These are phyloP conservation scores for Apiotrichum gracile DNA, from an alignment of 1,284 basidiomycete genomes.

Conservation along the genomic window DNA sequence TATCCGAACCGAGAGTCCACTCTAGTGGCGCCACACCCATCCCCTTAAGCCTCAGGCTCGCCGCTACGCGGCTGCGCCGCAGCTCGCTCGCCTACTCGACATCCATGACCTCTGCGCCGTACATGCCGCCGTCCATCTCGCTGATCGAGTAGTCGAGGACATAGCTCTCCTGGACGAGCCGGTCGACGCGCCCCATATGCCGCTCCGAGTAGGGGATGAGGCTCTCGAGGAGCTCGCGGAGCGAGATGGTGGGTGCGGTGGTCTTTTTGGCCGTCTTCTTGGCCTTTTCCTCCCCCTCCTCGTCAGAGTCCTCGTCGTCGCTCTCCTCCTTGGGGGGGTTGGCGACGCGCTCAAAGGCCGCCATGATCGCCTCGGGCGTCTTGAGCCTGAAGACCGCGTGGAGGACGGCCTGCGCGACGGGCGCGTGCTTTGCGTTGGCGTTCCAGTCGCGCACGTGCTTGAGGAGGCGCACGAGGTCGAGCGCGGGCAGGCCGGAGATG, in stretches of 20 bases:
- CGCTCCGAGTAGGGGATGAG: constrained; percentile 90
- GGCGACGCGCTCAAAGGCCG: constrained; percentile 55
- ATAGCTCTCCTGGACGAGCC: constrained; percentile 84
- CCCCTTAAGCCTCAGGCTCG: too few relatives aligned
- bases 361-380: constrained; percentile 63
- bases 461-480: constrained; percentile 75
- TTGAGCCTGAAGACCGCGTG: constrained; percentile 74
- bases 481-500: constrained; percentile 61
- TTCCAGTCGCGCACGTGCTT: constrained; percentile 90
- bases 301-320: constrained; percentile 34
- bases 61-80: too few relatives aligned
- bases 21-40: too few relatives aligned
- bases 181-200: constrained; percentile 78
- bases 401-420: constrained; percentile 79
- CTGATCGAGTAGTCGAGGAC: constrained; percentile 85
- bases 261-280: constrained; percentile 9
- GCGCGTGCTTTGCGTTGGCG: constrained; percentile 74
- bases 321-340: constrained; percentile 22
- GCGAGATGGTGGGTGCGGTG: constrained; percentile 20
- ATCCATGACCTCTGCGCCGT: constrained; percentile 39
- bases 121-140: constrained; percentile 71
- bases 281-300: constrained; percentile 21
- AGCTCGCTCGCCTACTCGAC: constrained; percentile 24
- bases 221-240: constrained; percentile 74
- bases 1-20: not conserved